Conservation (phyloP, 768 basidiomycete genomes). For the Tylopilus sp. region DNA sequence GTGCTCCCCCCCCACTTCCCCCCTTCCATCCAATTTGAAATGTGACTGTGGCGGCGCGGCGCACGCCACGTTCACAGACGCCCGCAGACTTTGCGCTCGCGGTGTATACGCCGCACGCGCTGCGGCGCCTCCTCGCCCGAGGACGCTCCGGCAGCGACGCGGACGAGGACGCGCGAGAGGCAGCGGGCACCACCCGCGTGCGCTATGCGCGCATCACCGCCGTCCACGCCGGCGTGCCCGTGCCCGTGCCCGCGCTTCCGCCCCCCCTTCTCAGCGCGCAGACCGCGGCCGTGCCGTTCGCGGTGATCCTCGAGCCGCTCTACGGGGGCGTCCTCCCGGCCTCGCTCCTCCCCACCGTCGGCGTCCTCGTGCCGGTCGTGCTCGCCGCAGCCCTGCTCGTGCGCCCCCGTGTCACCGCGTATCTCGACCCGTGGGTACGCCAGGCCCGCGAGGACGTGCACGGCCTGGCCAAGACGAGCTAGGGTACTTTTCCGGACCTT, state of each 20-base stretch:
- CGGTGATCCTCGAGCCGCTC: slow-evolving; percentile 56
- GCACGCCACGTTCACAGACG: too few species aligned
- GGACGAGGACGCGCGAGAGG: too few species aligned
- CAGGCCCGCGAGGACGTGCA: slow-evolving; percentile 26
- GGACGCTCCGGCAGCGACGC: background rate
- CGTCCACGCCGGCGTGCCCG: slow-evolving; percentile 50
- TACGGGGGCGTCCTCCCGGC: slow-evolving; percentile 57
- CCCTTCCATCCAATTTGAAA: too few species aligned
- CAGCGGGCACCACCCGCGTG: slow-evolving; percentile 30
- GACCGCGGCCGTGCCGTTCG: slow-evolving; percentile 40
- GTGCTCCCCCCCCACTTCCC: too few species aligned
- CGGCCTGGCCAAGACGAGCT: background rate
- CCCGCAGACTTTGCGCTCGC: slow-evolving; percentile 44
- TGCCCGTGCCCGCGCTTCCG: slow-evolving; percentile 27
- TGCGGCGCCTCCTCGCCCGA: slow-evolving; percentile 26
- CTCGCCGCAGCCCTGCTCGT: slow-evolving; percentile 19
- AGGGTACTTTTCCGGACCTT: background rate
- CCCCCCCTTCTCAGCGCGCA: too few species aligned
- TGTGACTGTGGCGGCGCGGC: too few species aligned
- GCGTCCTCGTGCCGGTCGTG: slow-evolving; percentile 28
- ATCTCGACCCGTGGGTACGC: slow-evolving; percentile 18
- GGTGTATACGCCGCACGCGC: slow-evolving; percentile 36
- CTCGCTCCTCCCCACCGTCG: slow-evolving; percentile 39
- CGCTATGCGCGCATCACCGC: slow-evolving; percentile 58
- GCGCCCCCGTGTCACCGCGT: slow-evolving; percentile 16